Percentiles rank a stretch among this genome's conserved stretches.
Evolutionary conservation across 148 eudicot species (phyloP).

Genomic region (Rhododendron mucronatum): DNA sequence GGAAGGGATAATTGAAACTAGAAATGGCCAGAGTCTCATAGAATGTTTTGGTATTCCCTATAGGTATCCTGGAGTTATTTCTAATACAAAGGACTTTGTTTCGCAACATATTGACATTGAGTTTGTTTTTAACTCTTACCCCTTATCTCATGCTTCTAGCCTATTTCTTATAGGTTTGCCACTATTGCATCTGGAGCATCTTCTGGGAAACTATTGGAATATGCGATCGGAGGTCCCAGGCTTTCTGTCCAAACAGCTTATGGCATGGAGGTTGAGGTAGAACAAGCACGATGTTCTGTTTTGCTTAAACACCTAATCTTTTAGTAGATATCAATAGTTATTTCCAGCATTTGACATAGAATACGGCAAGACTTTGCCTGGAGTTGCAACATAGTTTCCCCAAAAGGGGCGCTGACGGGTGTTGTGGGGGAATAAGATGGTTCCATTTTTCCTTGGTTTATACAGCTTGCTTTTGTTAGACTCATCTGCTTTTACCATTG

Average conservation of each 20-base stretch:
- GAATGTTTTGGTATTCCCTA: too few relatives aligned
- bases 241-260: slow-evolving; percentile 98
- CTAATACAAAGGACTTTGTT: neutral
- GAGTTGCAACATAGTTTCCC: neutral
- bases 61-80: neutral
- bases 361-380: neutral
- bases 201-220: slow-evolving; percentile 90
- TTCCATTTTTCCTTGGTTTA: too few relatives aligned
- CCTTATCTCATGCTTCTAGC: slow-evolving; percentile 14
- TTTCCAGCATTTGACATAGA: slow-evolving; percentile 13
- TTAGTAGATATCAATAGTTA: neutral
- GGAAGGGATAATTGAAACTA: too few relatives aligned
- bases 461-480: too few relatives aligned
- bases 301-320: neutral
- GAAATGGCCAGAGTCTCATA: too few relatives aligned
- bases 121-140: neutral
- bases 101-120: neutral
- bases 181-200: slow-evolving; percentile 99
- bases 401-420: too few relatives aligned
- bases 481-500: too few relatives aligned
- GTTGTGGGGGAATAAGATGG: too few relatives aligned
- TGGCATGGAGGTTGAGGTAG: slow-evolving; percentile 95
- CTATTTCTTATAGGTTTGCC: slow-evolving; percentile 58
- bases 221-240: slow-evolving; percentile 95
- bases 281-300: neutral